Conservation (phyloP, 169 alveolate species). For the Perkinsus chesapeaki region DNA sequence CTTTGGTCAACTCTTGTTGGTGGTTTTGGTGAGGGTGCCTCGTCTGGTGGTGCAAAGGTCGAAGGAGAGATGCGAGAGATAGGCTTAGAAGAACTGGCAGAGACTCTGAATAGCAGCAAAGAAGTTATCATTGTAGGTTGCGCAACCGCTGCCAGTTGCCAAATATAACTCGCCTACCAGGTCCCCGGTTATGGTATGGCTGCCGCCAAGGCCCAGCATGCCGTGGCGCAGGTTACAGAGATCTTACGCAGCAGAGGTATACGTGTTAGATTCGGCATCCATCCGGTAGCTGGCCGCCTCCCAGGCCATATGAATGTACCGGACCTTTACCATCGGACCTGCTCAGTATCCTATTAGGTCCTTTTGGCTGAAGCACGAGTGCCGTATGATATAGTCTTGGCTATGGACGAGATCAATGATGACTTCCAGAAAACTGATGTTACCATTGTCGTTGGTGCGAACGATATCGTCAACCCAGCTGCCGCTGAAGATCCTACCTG, state of each 20-base stretch:
- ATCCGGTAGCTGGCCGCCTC: constrained; percentile 85
- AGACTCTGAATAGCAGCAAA: constrained; percentile 50
- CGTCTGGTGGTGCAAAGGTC: constrained; percentile 51
- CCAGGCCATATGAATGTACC: constrained; percentile 79
- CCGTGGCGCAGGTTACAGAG: constrained; percentile 59
- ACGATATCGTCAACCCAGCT: constrained; percentile 75
- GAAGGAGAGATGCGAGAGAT: constrained; percentile 48
- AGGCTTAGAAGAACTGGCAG: constrained; percentile 53
- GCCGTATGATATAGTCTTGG: constrained; percentile 71
- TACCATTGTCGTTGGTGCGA: constrained; percentile 76
- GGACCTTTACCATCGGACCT: neutral
- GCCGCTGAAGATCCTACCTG: constrained; percentile 31
- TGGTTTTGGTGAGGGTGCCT: constrained; percentile 63
- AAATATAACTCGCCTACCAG: neutral
- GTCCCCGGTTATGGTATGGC: constrained; percentile 86
- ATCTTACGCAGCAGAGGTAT: constrained; percentile 47
- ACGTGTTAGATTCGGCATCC: constrained; percentile 72
- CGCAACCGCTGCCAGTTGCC: neutral
- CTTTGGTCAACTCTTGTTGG: constrained; percentile 73
- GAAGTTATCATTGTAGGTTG: constrained; percentile 43
- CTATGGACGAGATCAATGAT: constrained; percentile 73
- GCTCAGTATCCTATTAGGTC: neutral
- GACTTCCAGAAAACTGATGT: constrained; percentile 48
- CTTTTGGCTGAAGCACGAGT: constrained; percentile 77
- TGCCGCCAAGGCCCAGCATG: constrained; percentile 68